Percentiles rank a stretch among this genome's conserved stretches.
These are phyloP conservation scores for Mycena rosella DNA, from an alignment of 768 basidiomycete species.

Conservation along the genomic window DNA sequence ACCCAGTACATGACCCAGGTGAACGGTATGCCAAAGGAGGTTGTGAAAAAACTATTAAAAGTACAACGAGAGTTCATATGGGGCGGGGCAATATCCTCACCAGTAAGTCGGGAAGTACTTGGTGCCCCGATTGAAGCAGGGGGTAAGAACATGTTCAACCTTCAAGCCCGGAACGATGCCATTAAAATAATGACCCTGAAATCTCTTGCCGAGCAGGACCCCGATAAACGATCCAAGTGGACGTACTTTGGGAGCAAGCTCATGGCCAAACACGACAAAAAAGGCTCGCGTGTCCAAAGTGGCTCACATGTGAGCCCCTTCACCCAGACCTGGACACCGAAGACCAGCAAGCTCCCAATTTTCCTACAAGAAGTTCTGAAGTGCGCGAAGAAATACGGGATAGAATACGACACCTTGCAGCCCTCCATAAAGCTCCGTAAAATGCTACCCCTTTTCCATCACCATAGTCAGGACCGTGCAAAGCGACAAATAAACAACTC, in stretches of 20 bases:
- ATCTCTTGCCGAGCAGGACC: constrained; percentile 36
- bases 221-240: constrained; percentile 43
- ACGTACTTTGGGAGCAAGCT: constrained; percentile 43
- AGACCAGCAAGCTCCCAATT: constrained; percentile 12
- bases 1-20: too few species aligned
- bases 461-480: not conserved
- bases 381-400: constrained; percentile 38
- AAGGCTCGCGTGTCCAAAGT: constrained; percentile 5
- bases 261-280: constrained; percentile 20
- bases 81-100: constrained; percentile 13
- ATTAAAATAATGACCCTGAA: constrained; percentile 43
- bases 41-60: too few species aligned
- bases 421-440: constrained; percentile 12
- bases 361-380: constrained; percentile 36
- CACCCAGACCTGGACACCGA: constrained; percentile 45
- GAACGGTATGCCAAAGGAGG: too few species aligned
- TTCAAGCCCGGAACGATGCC: constrained; percentile 44
- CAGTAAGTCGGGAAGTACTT: constrained; percentile 39
- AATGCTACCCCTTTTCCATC: constrained; percentile 12
- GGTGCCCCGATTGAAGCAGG: constrained; percentile 35
- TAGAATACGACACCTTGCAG: constrained; percentile 30
- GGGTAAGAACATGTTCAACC: constrained; percentile 42
- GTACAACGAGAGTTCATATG: too few species aligned
- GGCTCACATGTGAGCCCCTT: constrained; percentile 36
- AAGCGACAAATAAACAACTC: constrained; percentile 5